Evolutionary conservation across 2,329 filamentous ascomycete species (phyloP).

Genomic region (Fusarium agapanthi): DNA sequence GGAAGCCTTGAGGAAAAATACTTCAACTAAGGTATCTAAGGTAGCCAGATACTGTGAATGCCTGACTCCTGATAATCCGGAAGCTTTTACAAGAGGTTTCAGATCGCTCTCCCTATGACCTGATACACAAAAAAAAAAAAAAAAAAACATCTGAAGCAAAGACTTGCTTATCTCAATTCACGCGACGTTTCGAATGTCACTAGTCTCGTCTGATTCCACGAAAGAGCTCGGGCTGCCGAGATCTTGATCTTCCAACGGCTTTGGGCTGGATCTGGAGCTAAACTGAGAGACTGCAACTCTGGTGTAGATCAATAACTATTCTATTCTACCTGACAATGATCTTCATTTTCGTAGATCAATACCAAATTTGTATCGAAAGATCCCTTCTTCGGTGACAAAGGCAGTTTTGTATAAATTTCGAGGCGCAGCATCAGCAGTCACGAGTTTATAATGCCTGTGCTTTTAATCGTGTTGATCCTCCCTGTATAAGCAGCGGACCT

Average conservation of each 20-base stretch:
- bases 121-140: background rate
- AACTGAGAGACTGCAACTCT: constrained; percentile 1
- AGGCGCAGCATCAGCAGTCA: background rate
- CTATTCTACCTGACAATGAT: background rate
- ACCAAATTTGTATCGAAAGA: background rate
- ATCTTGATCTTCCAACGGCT: constrained; percentile 10
- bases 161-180: background rate
- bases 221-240: constrained; percentile 8
- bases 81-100: background rate
- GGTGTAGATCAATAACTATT: constrained; percentile 2
- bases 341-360: constrained; percentile 7
- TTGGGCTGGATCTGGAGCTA: constrained; percentile 20
- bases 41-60: background rate
- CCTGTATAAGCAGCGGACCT: background rate
- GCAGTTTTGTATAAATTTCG: background rate
- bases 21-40: background rate
- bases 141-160: background rate
- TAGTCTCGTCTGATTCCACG: constrained; percentile 9
- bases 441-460: background rate
- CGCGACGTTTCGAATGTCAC: constrained; percentile 9
- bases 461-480: background rate
- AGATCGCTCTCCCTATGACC: background rate
- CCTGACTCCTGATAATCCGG: background rate
- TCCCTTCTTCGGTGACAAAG: background rate
- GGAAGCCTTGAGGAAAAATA: background rate